These are phyloP conservation scores for Alnus glutinosa DNA, from an alignment of 306 rosid species.

Conservation along the genomic window DNA sequence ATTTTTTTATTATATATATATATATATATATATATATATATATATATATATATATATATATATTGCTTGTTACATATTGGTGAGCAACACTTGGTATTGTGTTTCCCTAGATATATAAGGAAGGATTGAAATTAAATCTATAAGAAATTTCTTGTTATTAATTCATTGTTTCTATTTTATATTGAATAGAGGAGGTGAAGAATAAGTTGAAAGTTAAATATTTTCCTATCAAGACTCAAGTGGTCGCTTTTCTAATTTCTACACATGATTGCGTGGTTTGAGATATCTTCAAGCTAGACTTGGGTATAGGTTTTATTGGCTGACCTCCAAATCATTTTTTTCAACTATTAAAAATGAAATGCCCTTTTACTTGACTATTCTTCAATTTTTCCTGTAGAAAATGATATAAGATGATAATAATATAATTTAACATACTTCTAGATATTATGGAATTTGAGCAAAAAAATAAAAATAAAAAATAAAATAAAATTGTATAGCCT, in stretches of 20 bases:
- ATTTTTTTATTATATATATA: too few relatives aligned
- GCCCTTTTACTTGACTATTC: background rate
- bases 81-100: background rate
- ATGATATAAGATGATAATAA: too few relatives aligned
- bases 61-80: background rate
- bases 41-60: too few relatives aligned
- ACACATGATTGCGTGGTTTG: background rate
- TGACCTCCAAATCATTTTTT: background rate
- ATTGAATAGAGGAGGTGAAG: background rate
- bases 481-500: background rate
- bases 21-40: too few relatives aligned
- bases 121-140: background rate
- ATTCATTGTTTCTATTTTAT: background rate
- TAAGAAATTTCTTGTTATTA: background rate
- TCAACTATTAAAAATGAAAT: background rate
- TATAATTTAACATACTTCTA: background rate
- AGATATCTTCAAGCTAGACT: background rate
- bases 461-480: background rate
- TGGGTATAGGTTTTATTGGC: background rate
- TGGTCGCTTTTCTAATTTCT: background rate
- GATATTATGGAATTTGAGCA: background rate
- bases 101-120: background rate
- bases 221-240: background rate
- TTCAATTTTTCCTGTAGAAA: background rate
- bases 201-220: background rate